Percentiles rank a stretch among this genome's conserved stretches.
Conservation (phyloP, 768 basidiomycete genomes). For the Mrakia hoshinonis region DNA sequence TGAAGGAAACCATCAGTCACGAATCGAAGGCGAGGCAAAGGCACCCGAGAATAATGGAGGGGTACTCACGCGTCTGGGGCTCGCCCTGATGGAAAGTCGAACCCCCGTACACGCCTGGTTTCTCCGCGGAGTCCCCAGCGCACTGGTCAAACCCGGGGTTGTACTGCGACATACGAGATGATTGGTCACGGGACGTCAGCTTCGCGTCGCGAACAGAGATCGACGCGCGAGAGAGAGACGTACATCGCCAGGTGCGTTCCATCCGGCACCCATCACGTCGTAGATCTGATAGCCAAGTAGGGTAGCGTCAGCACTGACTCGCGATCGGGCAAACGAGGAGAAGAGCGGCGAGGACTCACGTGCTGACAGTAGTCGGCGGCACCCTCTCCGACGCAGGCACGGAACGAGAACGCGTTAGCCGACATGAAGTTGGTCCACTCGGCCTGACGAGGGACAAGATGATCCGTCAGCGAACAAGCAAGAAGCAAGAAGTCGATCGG, state of each 20-base stretch:
- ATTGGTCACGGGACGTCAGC: not conserved
- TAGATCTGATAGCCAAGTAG: not conserved
- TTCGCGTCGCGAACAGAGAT: constrained; percentile 26
- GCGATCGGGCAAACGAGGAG: not conserved
- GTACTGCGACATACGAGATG: too few relatives aligned
- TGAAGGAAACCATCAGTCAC: not conserved
- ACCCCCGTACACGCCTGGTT: constrained; percentile 11
- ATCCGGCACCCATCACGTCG: constrained; percentile 31
- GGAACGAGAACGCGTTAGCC: constrained; percentile 37
- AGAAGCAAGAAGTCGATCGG: too few relatives aligned
- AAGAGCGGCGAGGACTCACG: constrained; percentile 37
- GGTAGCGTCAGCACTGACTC: not conserved
- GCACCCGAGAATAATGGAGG: too few relatives aligned
- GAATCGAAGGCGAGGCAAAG: not conserved
- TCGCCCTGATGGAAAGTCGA: constrained; percentile 37
- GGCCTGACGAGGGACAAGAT: constrained; percentile 46
- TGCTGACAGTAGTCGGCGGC: constrained; percentile 56
- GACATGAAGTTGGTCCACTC: constrained; percentile 54
- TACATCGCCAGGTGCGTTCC: constrained; percentile 44
- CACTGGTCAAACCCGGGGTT: not conserved
- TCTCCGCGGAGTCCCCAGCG: not conserved
- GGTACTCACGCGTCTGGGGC: constrained; percentile 39
- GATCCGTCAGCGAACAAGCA: not conserved
- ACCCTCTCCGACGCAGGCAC: constrained; percentile 34
- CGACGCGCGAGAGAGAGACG: constrained; percentile 43